Evolutionary conservation across 179 eudicot genomes (phyloP).

Genomic region (Heliamphora pulchella): DNA sequence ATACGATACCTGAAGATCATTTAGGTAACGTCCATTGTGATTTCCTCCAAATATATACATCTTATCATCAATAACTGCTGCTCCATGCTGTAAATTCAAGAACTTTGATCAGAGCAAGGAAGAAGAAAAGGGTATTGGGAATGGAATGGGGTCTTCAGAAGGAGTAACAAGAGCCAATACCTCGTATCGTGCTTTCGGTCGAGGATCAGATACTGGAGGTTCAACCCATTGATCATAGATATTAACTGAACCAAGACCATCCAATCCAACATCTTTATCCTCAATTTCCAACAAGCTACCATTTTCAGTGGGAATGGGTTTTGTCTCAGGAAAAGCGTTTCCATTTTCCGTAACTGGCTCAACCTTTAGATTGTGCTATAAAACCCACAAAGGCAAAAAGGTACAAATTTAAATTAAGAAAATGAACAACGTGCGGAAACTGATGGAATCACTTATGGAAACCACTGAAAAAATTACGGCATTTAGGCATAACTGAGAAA

Average conservation of each 20-base stretch:
- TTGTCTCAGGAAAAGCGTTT: conserved; percentile 48
- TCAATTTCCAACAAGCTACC: conserved; percentile 54
- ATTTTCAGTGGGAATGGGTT: conserved; percentile 56
- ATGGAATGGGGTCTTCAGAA: neutral
- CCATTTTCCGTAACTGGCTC: conserved; percentile 57
- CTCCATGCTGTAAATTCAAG: conserved; percentile 73
- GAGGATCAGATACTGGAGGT: conserved; percentile 64
- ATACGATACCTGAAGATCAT: conserved; percentile 98
- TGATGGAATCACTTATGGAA: neutral
- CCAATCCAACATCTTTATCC: conserved; percentile 81
- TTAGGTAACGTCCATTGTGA: conserved; percentile 96
- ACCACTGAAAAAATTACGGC: too few relatives aligned
- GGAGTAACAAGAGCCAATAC: conserved; percentile 31
- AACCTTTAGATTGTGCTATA: conserved; percentile 45
- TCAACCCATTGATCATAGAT: conserved; percentile 90
- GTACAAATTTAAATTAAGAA: neutral
- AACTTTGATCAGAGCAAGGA: conserved; percentile 10
- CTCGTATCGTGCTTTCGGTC: conserved; percentile 92
- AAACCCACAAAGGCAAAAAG: conserved; percentile 13
- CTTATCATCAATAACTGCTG: conserved; percentile 84
- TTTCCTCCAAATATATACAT: conserved; percentile 95
- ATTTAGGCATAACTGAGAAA: neutral
- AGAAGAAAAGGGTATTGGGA: neutral
- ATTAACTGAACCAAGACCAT: conserved; percentile 59
- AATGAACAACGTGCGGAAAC: neutral